A percentile compares a stretch with the other conserved stretches of the same genome.
Conservation (phyloP, 1,284 basidiomycete species). For the Termitomyces sp. region DNA sequence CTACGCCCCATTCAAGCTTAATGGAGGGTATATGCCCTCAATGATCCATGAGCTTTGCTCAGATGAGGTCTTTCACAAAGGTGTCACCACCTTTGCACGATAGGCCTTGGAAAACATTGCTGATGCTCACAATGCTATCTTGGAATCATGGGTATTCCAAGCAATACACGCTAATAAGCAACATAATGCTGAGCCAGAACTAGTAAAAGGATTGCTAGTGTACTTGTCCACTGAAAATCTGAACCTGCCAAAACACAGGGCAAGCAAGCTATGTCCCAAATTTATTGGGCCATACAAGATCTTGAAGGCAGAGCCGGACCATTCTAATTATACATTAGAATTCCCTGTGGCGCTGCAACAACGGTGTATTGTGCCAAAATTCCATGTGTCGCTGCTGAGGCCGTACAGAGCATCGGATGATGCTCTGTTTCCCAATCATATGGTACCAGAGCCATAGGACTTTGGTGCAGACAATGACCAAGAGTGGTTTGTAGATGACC, state of each 20-base stretch:
- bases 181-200: slow-evolving; percentile 12
- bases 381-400: too few species aligned
- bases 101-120: slow-evolving; percentile 18
- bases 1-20: slow-evolving; percentile 35
- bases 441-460: too few species aligned
- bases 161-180: slow-evolving; percentile 25
- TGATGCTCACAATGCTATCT: slow-evolving; percentile 27
- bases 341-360: too few species aligned
- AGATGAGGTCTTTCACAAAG: slow-evolving; percentile 1
- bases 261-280: slow-evolving; percentile 9
- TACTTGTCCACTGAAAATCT: slow-evolving; percentile 30
- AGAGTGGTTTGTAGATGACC: too few species aligned
- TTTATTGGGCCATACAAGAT: slow-evolving; percentile 25
- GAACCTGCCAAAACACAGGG: slow-evolving; percentile 23
- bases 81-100: slow-evolving; percentile 18
- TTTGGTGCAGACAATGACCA: too few species aligned
- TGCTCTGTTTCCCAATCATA: too few species aligned
- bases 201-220: slow-evolving; percentile 21
- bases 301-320: slow-evolving; percentile 15
- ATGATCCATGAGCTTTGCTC: background rate
- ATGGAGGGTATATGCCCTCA: too few species aligned
- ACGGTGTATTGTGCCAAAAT: too few species aligned
- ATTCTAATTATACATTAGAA: too few species aligned
- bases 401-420: too few species aligned
- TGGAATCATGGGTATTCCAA: slow-evolving; percentile 22